Evolutionary conservation across 495 filamentous ascomycete species (phyloP).

Genomic region (Annulohypoxylon maeteangense): DNA sequence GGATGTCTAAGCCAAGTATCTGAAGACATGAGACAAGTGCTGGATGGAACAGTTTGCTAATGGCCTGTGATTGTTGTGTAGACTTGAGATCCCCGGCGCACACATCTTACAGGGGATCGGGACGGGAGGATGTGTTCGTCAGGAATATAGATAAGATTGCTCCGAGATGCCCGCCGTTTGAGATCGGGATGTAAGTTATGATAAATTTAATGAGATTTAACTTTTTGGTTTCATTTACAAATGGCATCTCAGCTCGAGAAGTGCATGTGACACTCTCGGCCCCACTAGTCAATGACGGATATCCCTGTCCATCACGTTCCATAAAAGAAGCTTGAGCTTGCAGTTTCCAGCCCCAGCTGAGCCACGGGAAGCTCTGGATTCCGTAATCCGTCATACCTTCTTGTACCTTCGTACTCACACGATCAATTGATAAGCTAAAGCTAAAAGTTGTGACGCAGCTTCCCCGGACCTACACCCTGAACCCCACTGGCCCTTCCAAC

Average conservation of each 20-base stretch:
- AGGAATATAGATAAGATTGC: background rate
- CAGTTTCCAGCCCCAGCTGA: constrained; percentile 33
- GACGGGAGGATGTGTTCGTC: background rate
- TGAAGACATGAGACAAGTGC: constrained; percentile 41
- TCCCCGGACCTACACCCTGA: constrained; percentile 30
- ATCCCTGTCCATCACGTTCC: constrained; percentile 29
- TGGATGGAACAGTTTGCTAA: constrained; percentile 16
- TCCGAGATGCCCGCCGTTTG: background rate
- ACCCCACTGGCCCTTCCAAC: constrained; percentile 15
- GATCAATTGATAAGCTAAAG: background rate
- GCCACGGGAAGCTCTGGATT: constrained; percentile 20
- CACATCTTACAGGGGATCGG: constrained; percentile 33
- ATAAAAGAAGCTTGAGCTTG: constrained; percentile 1
- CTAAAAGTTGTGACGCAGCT: constrained; percentile 33
- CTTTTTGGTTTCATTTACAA: constrained; percentile 29
- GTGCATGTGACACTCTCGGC: constrained; percentile 41
- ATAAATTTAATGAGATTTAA: constrained; percentile 14
- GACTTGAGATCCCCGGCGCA: constrained; percentile 21
- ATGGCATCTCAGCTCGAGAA: constrained; percentile 20
- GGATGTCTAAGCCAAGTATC: constrained; percentile 28
- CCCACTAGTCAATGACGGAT: constrained; percentile 20
- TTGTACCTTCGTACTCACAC: background rate
- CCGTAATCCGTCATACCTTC: background rate
- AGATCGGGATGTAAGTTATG: background rate
- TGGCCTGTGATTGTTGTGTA: constrained; percentile 20